These are phyloP conservation scores for Avena insularis DNA, from an alignment of 176 grass and related monocot species.

Conservation along the genomic window DNA sequence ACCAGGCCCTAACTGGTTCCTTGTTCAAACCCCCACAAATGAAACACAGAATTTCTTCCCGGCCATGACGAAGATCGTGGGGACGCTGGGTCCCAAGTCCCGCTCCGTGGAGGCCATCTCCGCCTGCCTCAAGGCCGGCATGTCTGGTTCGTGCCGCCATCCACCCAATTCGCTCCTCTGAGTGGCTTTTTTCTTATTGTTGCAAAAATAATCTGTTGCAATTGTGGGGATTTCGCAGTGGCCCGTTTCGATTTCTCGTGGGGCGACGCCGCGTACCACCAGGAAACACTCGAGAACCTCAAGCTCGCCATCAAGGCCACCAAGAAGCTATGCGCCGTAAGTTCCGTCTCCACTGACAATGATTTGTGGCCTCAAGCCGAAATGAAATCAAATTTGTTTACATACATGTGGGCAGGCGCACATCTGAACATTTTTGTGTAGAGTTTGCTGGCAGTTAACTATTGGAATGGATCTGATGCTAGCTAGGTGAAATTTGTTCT, in stretches of 20 bases:
- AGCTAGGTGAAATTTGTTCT: neutral
- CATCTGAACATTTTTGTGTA: neutral
- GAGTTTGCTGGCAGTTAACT: neutral
- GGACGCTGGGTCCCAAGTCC: conserved; percentile 92
- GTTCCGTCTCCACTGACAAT: neutral
- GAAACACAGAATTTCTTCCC: conserved; percentile 82
- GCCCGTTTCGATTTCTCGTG: conserved; percentile 99
- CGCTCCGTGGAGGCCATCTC: conserved; percentile 94
- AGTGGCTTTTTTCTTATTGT: neutral
- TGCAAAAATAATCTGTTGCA: neutral
- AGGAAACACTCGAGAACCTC: conserved; percentile 95
- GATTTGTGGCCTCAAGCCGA: neutral
- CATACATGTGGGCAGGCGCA: neutral
- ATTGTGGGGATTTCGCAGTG: conserved; percentile 44
- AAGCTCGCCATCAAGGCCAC: conserved; percentile 89
- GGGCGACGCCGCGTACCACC: conserved; percentile 87
- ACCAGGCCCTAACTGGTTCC: neutral
- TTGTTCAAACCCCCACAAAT: neutral
- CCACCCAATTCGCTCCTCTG: neutral
- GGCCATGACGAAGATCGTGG: conserved; percentile 99
- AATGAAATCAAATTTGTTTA: neutral
- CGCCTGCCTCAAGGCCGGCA: conserved; percentile 95
- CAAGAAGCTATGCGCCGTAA: conserved; percentile 94
- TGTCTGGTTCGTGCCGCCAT: conserved; percentile 61
- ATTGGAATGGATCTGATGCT: neutral